These are phyloP conservation scores for Schizonepeta tenuifolia DNA, from an alignment of 257 asterid species.

Conservation along the genomic window DNA sequence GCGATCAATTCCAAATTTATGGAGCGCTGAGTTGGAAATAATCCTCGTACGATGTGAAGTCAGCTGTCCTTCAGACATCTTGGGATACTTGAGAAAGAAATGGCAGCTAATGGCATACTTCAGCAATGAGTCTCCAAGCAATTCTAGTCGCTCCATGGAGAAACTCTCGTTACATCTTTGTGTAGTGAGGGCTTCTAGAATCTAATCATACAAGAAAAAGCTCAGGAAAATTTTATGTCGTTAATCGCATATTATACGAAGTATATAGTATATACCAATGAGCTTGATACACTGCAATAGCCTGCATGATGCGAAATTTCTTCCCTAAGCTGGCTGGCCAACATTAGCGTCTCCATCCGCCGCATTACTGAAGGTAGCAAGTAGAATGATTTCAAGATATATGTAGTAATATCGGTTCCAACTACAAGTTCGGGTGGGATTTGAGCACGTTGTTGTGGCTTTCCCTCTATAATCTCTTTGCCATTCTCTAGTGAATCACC, in stretches of 20 bases:
- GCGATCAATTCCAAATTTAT: constrained; percentile 64
- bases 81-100: constrained; percentile 78
- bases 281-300: constrained; percentile 57
- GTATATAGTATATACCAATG: constrained; percentile 66
- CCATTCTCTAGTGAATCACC: constrained; percentile 42
- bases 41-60: constrained; percentile 54
- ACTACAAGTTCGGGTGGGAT: constrained; percentile 93
- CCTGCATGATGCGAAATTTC: constrained; percentile 58
- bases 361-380: constrained; percentile 95
- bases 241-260: background rate
- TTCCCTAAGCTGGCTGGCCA: constrained; percentile 89
- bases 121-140: constrained; percentile 92
- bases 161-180: constrained; percentile 77
- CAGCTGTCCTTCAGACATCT: constrained; percentile 73
- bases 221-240: constrained; percentile 16
- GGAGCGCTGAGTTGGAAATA: constrained; percentile 70
- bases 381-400: constrained; percentile 72
- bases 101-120: constrained; percentile 81
- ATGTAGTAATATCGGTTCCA: constrained; percentile 57
- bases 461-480: constrained; percentile 30
- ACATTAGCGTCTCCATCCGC: constrained; percentile 82
- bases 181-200: constrained; percentile 90
- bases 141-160: constrained; percentile 94
- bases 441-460: constrained; percentile 66
- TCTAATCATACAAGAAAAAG: constrained; percentile 47